Base-by-base conservation (phyloP, 2,329 filamentous ascomycete genomes). In the Alternaria angustiovoidea region DNA sequence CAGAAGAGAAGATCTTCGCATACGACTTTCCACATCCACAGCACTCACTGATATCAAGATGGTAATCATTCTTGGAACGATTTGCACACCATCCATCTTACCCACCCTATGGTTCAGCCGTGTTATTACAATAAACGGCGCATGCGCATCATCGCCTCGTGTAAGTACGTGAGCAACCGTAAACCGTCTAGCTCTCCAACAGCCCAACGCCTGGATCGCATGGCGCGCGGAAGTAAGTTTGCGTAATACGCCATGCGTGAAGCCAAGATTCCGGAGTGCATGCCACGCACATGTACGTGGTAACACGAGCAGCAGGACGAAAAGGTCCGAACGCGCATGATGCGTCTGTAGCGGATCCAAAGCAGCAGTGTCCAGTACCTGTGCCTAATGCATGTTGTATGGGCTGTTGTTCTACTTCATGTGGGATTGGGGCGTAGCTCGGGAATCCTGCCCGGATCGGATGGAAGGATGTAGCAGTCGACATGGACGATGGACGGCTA, bases 371-470 rank as follows among this genome's bases (percentile, higher is more conserved):
- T 48, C 22, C n/a, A 32, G 6, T 24, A 36, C 43, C 39, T 53
- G 14, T 54, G 36, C 32, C 44, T 48, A 20, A 55, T 38, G 44
- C 57, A 44, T 22, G 32, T 26, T 20, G 46, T 38, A 32, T 38
- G 32, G 36, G 46, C 20, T 36, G 32, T 38, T 49, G 30, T n/a
- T 38, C 14, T 38, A 38, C 22, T 42, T 24, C 20, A 38, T 34
- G 52, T 59, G n/a, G 32, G 11, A 32, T 34, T 52, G 47, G 34
- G 57, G 53, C 57, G 47, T 44, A 57, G 57, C 28, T 60, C 57
- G 57, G 53, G 47, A 51, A 38, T 46, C 41, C 53, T 60, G 53
- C 47, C 47, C 26, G 47, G 41, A 56, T 57, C 57, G 57, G 57
- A 52, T 57, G n/a, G 42, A 57, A 57, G 53, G 47, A 59, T 54